These are phyloP conservation scores for Zanthoxylum bungeanum DNA, from an alignment of 345 rosid genomes.

Conservation along the genomic window DNA sequence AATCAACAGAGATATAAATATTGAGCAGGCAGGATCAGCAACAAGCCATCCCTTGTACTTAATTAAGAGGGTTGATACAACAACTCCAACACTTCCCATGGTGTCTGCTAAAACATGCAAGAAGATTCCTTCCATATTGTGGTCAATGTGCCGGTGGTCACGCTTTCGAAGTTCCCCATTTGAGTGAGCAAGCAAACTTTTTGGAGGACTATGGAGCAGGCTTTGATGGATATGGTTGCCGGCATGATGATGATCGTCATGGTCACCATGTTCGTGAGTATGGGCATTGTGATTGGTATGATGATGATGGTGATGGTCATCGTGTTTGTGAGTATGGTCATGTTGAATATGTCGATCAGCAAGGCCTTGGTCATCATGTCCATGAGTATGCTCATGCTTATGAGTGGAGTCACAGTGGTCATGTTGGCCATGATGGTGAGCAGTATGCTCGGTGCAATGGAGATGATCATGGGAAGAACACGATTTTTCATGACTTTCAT, in stretches of 20 bases:
- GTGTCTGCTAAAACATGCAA: slow-evolving; percentile 95
- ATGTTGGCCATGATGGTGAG: slow-evolving; percentile 16
- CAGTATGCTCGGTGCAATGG: slow-evolving; percentile 17
- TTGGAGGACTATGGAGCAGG: background rate
- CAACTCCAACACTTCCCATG: slow-evolving; percentile 96
- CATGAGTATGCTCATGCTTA: slow-evolving; percentile 14
- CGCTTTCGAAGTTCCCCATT: slow-evolving; percentile 20
- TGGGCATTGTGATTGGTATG: slow-evolving; percentile 10
- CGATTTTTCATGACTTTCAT: slow-evolving; percentile 32
- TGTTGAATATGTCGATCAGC: slow-evolving; percentile 7
- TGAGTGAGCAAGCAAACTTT: slow-evolving; percentile 8
- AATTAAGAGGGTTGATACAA: slow-evolving; percentile 85
- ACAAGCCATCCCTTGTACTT: slow-evolving; percentile 98
- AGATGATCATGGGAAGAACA: slow-evolving; percentile 28
- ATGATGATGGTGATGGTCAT: slow-evolving; percentile 27
- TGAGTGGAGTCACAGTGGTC: slow-evolving; percentile 10
- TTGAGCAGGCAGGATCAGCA: slow-evolving; percentile 97
- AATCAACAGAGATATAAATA: slow-evolving; percentile 81
- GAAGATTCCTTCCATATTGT: slow-evolving; percentile 99
- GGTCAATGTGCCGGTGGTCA: slow-evolving; percentile 74
- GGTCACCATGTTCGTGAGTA: slow-evolving; percentile 12
- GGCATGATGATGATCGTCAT: slow-evolving; percentile 12
- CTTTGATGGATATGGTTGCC: slow-evolving; percentile 10
- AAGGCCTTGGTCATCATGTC: slow-evolving; percentile 20
- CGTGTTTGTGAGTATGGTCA: slow-evolving; percentile 4